Evolutionary conservation across 2,329 filamentous ascomycete species (phyloP).

Genomic region (Aaosphaeria pasadenensis): DNA sequence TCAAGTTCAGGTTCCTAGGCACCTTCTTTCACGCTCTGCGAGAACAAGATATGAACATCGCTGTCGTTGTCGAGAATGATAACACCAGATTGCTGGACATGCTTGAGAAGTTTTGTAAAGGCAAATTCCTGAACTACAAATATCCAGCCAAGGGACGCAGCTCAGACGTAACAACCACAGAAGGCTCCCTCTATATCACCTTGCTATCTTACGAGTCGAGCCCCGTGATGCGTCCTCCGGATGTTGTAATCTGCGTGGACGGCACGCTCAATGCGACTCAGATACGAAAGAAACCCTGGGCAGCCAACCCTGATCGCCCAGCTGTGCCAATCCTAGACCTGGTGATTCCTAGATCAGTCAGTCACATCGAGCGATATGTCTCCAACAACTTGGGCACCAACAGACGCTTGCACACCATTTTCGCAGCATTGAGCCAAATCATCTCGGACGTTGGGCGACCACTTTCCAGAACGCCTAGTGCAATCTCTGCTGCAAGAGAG

Average conservation of each 20-base stretch:
- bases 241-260: conserved; percentile 43
- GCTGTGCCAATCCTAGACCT: conserved; percentile 35
- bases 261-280: conserved; percentile 22
- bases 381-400: conserved; percentile 10
- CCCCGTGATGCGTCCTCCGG: conserved; percentile 21
- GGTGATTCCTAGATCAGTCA: conserved; percentile 40
- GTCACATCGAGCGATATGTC: conserved; percentile 45
- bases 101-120: conserved; percentile 14
- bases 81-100: conserved; percentile 20
- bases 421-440: conserved; percentile 36
- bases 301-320: conserved; percentile 11
- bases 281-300: conserved; percentile 25
- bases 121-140: conserved; percentile 18
- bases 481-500: conserved; percentile 18
- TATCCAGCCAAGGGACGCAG: conserved; percentile 18
- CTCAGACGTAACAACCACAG: conserved; percentile 4
- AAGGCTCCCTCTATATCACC: conserved; percentile 28
- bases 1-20: conserved; percentile 33
- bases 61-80: conserved; percentile 23
- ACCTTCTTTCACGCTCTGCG: conserved; percentile 18
- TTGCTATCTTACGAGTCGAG: conserved; percentile 27
- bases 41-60: conserved; percentile 21
- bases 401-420: conserved; percentile 31
- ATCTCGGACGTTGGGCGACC: conserved; percentile 28
- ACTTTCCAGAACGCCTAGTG: conserved; percentile 24